Evolutionary conservation across 768 basidiomycete species (phyloP), one percentile per base, ranked within the genome.

Genomic region (Pleurotus citrinopileatus): DNA sequence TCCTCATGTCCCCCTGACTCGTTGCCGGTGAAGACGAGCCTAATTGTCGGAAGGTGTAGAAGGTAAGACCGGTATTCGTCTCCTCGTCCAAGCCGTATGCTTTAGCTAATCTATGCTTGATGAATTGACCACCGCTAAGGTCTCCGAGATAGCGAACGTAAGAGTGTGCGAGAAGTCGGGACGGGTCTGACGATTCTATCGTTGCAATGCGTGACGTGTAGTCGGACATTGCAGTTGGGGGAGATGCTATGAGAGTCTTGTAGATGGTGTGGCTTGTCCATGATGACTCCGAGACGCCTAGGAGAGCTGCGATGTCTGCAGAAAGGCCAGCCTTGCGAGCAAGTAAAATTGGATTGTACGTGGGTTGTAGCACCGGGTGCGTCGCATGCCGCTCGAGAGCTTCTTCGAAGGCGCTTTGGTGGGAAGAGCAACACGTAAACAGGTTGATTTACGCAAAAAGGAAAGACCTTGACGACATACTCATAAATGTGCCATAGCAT

Each of bases 111-210:
- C 73, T 74, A 37, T 80, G 73, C 20, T 82, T 74, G 61, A 91
- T 83, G 55, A 78, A 72, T 70, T 91, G 90, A 1, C 91, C 90
- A 4, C 90, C 89, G 40, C 84, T 87, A 27, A 91, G 73, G 65
- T 92, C 89, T 44, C 89, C 90, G 27, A 91, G 77, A 67, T 91
- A 91, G 28, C 89, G 79, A n/a, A 90, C 86, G 62, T 91, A 91
- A 1, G 89, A 76, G 66, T 92, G 91, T 0, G 89, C 85, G 5
- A 92, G 76, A 6, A 93, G 78, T 4, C 74, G 67, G 0, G 78
- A 68, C 9, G 75, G 82, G 61, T 78, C 79, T 6, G 60, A 55
- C 23, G 74, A 70, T 48, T 71, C 68, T 37, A 87, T 70, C n/a
- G 70, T 60, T 8, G 71, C 63, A 40, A 92, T 73, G 44, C 85